Evolutionary conservation across 2,329 filamentous ascomycete genomes (phyloP).

Genomic region (Fusarium caatingaense): DNA sequence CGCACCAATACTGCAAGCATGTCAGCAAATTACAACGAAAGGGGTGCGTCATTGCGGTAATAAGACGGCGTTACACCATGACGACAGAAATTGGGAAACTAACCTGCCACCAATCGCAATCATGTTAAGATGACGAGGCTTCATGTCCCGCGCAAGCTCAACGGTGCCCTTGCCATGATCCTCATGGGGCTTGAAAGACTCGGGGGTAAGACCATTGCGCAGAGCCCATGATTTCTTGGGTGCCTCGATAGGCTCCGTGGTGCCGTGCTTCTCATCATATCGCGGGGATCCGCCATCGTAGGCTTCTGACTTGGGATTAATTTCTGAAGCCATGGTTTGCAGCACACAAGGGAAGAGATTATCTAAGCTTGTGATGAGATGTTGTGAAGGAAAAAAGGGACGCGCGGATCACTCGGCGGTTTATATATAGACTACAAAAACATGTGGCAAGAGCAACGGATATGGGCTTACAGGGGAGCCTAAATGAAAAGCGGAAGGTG

Average conservation of each 20-base stretch:
- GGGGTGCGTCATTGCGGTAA: constrained; percentile 6
- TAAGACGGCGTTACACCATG: constrained; percentile 12
- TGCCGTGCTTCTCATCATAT: constrained; percentile 38
- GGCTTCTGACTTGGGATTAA: constrained; percentile 30
- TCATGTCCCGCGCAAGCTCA: constrained; percentile 44
- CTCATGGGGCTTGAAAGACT: constrained; percentile 40
- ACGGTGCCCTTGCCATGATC: constrained; percentile 37
- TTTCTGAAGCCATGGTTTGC: constrained; percentile 38
- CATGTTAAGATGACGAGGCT: constrained; percentile 46
- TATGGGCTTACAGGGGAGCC: constrained; percentile 1
- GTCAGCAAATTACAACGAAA: not conserved
- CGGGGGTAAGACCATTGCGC: constrained; percentile 44
- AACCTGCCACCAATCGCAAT: constrained; percentile 47
- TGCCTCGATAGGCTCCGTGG: constrained; percentile 2
- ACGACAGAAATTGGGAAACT: constrained; percentile 12
- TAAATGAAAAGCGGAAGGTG: constrained; percentile 37
- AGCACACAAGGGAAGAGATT: not conserved
- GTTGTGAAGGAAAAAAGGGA: not conserved
- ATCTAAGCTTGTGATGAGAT: not conserved
- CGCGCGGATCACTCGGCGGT: constrained; percentile 12
- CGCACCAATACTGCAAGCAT: constrained; percentile 59
- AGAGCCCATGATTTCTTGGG: constrained; percentile 41
- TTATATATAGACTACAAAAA: constrained; percentile 3
- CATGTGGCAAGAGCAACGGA: constrained; percentile 8
- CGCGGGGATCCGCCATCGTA: constrained; percentile 14